Percentiles rank a stretch among this genome's conserved stretches.
Evolutionary conservation across 768 basidiomycete species (phyloP).

Genomic region (Lactarius psammicola): DNA sequence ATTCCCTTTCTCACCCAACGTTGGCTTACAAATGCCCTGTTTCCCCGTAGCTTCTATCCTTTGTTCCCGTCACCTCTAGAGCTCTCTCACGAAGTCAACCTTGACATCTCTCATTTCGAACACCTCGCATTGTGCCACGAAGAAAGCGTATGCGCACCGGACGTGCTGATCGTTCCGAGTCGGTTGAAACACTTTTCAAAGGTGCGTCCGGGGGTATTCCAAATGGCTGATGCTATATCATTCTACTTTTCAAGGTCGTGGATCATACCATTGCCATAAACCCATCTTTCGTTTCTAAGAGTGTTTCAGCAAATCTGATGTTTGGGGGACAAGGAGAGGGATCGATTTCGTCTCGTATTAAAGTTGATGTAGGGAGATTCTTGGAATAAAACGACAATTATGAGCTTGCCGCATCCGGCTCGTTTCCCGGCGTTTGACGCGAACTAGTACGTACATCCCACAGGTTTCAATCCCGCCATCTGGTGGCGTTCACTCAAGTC

Average conservation of each 20-base stretch:
- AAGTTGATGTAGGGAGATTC: slow-evolving; percentile 22
- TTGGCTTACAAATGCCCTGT: slow-evolving; percentile 8
- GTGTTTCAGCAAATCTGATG: slow-evolving; percentile 49
- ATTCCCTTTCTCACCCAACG: neutral
- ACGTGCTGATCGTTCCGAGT: slow-evolving; percentile 86
- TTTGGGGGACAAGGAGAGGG: slow-evolving; percentile 26
- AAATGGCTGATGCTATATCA: slow-evolving; percentile 51
- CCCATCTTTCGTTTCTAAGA: slow-evolving; percentile 72
- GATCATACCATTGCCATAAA: slow-evolving; percentile 81
- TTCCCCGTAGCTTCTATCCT: slow-evolving; percentile 78
- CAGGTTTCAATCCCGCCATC: too few species aligned
- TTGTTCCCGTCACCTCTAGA: slow-evolving; percentile 84
- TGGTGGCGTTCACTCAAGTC: neutral
- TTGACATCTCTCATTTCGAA: slow-evolving; percentile 80
- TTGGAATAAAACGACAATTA: slow-evolving; percentile 1
- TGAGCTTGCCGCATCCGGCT: neutral
- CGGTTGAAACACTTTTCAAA: slow-evolving; percentile 87
- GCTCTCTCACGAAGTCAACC: slow-evolving; percentile 75
- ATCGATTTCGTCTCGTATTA: slow-evolving; percentile 16
- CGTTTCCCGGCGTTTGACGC: neutral
- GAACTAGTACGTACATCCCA: neutral
- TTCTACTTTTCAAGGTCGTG: slow-evolving; percentile 53
- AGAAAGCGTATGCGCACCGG: slow-evolving; percentile 53
- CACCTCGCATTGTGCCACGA: slow-evolving; percentile 40
- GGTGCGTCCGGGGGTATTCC: slow-evolving; percentile 44